Percentiles rank a stretch among this genome's conserved stretches.
Evolutionary conservation across 2,329 filamentous ascomycete genomes (phyloP).

Genomic region (Lecanicillium sp.): DNA sequence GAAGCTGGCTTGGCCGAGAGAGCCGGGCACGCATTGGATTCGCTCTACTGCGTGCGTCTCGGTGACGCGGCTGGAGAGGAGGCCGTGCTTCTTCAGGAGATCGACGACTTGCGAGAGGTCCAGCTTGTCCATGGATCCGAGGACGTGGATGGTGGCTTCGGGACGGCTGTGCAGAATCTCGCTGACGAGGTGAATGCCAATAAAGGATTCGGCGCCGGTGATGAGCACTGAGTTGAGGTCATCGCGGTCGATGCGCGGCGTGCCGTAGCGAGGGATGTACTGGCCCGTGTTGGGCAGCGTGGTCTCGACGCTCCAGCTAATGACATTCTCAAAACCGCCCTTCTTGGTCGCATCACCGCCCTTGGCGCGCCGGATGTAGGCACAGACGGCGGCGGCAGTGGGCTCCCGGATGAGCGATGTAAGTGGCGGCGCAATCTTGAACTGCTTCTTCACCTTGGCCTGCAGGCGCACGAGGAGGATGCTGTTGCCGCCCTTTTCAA

Average conservation of each 20-base stretch:
- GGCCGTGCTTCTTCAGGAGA: neutral
- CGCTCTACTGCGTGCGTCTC: conserved; percentile 3
- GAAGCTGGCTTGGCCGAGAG: conserved; percentile 14
- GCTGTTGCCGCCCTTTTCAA: too few relatives aligned
- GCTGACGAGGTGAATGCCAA: conserved; percentile 12
- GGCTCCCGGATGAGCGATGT: too few relatives aligned
- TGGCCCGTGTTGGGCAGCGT: conserved; percentile 10
- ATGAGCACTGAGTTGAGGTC: conserved; percentile 12
- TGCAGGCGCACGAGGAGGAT: too few relatives aligned
- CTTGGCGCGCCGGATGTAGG: too few relatives aligned
- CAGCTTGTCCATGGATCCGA: neutral
- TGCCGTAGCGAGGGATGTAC: conserved; percentile 12
- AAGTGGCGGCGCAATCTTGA: too few relatives aligned
- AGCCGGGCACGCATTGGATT: conserved; percentile 13
- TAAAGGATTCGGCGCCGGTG: conserved; percentile 15
- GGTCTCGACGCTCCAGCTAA: too few relatives aligned
- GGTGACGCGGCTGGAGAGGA: neutral
- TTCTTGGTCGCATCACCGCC: too few relatives aligned
- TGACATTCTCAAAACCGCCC: too few relatives aligned
- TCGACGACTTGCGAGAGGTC: neutral
- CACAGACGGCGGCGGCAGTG: too few relatives aligned
- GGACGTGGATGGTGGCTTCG: neutral
- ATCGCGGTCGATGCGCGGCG: conserved; percentile 13
- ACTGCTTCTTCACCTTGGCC: too few relatives aligned
- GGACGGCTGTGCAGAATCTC: neutral